A percentile compares a stretch with the other conserved stretches of the same genome.
phyloP scores from a whole-genome alignment of 805 yeast species.

The Hermanozyma aechmeae region DNA sequence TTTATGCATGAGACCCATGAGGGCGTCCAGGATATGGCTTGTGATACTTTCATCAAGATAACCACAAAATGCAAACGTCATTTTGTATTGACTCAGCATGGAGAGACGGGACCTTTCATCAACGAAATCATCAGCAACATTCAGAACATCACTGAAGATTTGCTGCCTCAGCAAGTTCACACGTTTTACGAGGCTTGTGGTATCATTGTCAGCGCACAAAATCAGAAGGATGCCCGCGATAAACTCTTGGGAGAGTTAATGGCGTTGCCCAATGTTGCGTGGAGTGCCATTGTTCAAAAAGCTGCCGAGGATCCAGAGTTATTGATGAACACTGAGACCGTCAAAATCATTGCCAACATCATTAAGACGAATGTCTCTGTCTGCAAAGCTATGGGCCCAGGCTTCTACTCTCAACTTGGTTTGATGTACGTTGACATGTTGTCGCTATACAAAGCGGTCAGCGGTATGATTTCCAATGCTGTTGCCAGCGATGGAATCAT shows the following conservation, averaged over 20 bases:
- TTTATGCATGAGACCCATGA: conserved; percentile 99
- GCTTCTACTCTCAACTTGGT: conserved; percentile 81
- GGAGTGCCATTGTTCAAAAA: conserved; percentile 82
- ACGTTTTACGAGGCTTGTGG: conserved; percentile 98
- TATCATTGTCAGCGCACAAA: conserved; percentile 81
- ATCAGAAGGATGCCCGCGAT: conserved; percentile 57
- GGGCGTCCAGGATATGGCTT: conserved; percentile 99
- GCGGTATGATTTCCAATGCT: conserved; percentile 71
- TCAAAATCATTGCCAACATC: conserved; percentile 86
- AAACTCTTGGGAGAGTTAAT: conserved; percentile 68
- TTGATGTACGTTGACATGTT: conserved; percentile 83
- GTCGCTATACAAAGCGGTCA: conserved; percentile 79
- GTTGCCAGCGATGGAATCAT: conserved; percentile 75
- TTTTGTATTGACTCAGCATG: conserved; percentile 79
- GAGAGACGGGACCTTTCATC: conserved; percentile 84
- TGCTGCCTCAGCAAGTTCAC: conserved; percentile 96
- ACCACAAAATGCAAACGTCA: conserved; percentile 92
- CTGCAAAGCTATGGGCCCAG: conserved; percentile 90
- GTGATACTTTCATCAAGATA: conserved; percentile 96
- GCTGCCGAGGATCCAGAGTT: conserved; percentile 78
- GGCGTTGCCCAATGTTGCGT: conserved; percentile 89
- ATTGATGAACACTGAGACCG: conserved; percentile 71
- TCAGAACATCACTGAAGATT: conserved; percentile 79
- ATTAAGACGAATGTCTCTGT: conserved; percentile 94
- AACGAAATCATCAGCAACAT: conserved; percentile 80